Evolutionary conservation across 495 filamentous ascomycete species (phyloP).

Genomic region (Aspergillus kassunensis): DNA sequence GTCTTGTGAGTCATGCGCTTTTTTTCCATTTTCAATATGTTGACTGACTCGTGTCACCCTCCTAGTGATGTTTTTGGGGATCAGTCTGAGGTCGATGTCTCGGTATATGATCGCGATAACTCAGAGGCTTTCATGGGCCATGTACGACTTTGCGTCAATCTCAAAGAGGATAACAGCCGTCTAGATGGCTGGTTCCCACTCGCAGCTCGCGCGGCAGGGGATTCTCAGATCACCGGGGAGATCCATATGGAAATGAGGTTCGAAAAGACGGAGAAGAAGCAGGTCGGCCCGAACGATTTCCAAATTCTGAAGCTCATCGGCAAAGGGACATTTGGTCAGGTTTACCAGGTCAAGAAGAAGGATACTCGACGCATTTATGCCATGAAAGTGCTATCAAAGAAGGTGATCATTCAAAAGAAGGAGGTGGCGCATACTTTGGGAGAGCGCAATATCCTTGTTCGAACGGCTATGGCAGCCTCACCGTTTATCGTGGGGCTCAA

Average conservation of each 20-base stretch:
- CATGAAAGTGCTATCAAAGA: conserved; percentile 99
- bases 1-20: conserved; percentile 68
- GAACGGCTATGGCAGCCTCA: conserved; percentile 91
- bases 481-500: conserved; percentile 98
- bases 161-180: conserved; percentile 62
- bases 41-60: neutral
- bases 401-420: conserved; percentile 99
- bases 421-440: conserved; percentile 96
- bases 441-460: conserved; percentile 93
- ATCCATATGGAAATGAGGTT: conserved; percentile 82
- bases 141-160: conserved; percentile 67
- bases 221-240: conserved; percentile 79
- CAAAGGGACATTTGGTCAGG: conserved; percentile 98
- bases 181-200: conserved; percentile 85
- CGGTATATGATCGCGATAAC: conserved; percentile 82
- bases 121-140: conserved; percentile 91
- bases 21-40: conserved; percentile 2
- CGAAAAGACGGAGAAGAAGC: conserved; percentile 84
- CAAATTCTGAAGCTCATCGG: conserved; percentile 93
- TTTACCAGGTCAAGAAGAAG: conserved; percentile 98
- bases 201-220: conserved; percentile 58
- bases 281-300: conserved; percentile 96
- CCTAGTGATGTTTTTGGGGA: conserved; percentile 91
- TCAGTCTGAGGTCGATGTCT: conserved; percentile 87
- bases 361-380: conserved; percentile 95